Evolutionary conservation across 129 eudicot genomes (phyloP), one percentile per base, ranked within the genome.

Genomic region (Flaveria ramosissima): DNA sequence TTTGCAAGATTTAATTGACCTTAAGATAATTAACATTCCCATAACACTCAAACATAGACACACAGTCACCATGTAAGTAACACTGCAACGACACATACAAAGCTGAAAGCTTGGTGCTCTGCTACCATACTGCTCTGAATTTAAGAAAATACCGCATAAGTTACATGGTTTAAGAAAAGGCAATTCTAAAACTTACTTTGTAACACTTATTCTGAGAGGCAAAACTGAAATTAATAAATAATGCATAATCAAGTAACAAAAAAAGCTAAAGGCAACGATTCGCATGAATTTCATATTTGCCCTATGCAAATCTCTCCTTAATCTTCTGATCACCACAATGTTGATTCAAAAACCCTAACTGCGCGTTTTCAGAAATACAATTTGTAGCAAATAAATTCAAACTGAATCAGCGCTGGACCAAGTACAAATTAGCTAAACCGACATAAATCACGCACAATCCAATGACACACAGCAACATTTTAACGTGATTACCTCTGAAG

Each of bases 401-500:
- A 61, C 77, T 71, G 63, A 62, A 61, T 69, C 23, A 66, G 43
- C 27, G 3, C n/a, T 3, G 12, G 3, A 17, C 62, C 55, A 71
- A 61, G 64, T 78, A n/a, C 43, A 46, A 70, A 72, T 47, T 60
- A 70, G 77, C 65, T 46, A 70, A 61, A 12, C 11, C 59, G 43
- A 42, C 55, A 53, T 23, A 70, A 55, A 30, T 68, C 21, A 15
- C 16, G 14, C 72, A 48, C 11, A 21, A 71, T 42, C 15, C n/a
- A 43, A 59, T 24, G 9, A 70, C 47, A 79, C 17, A 9, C 15
- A 63, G 4, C 36, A 71, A 63, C 66, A 36, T 16, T 45, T 13
- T 8, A 62, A 6, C 12, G 50, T 2, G 8, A 36, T 50, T 68
- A 93, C 99, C 93, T 94, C 92, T 15, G 78, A 74, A 80, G 68